Conservation (phyloP, 306 rosid species). For the Ceratonia siliqua region DNA sequence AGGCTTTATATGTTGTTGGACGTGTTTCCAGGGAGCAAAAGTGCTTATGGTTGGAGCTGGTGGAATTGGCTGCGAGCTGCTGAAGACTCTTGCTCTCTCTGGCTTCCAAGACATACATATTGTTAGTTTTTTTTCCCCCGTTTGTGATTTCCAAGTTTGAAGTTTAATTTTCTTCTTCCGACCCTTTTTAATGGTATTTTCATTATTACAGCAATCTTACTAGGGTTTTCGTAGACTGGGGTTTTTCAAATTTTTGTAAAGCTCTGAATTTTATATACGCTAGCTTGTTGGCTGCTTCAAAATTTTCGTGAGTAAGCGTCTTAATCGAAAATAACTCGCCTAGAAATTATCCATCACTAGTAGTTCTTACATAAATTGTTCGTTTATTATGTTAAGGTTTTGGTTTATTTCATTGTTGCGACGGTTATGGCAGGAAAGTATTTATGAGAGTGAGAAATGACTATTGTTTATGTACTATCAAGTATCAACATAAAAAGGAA, state of each 20-base stretch:
- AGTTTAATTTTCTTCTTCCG: neutral
- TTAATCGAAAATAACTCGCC: neutral
- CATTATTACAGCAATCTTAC: neutral
- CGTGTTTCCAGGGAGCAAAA: constrained; percentile 62
- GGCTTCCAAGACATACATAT: constrained; percentile 92
- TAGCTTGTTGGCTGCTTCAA: constrained; percentile 15
- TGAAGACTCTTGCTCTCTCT: constrained; percentile 92
- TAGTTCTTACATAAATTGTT: neutral
- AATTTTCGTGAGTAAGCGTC: neutral
- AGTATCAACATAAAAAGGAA: neutral
- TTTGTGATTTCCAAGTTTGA: neutral
- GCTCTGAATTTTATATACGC: neutral
- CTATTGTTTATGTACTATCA: constrained; percentile 13
- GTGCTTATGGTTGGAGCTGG: constrained; percentile 99
- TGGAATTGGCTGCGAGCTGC: constrained; percentile 97
- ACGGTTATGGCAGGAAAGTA: neutral
- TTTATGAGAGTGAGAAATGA: constrained; percentile 12
- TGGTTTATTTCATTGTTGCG: neutral
- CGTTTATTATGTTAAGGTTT: neutral
- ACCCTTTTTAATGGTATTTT: neutral
- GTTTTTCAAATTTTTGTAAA: constrained; percentile 30
- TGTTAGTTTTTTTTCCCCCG: constrained; percentile 43
- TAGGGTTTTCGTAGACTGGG: constrained; percentile 41
- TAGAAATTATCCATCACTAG: neutral
- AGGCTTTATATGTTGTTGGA: neutral